A percentile compares a stretch with the other conserved stretches of the same genome.
These are phyloP conservation scores for Athelia psychrophila DNA, from an alignment of 1,284 basidiomycete genomes.

Conservation along the genomic window DNA sequence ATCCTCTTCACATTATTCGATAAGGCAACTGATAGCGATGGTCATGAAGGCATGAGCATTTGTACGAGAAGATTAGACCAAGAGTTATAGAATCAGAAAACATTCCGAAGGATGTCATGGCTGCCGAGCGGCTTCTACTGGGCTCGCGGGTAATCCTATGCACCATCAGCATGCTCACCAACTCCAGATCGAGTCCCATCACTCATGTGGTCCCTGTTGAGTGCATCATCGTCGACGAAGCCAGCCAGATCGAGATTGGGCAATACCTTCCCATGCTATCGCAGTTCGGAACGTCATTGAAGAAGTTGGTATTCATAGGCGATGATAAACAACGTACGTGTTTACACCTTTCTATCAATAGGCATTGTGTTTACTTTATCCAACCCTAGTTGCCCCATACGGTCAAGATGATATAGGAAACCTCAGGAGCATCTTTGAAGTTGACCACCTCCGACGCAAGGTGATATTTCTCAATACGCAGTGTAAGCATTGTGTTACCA, in stretches of 20 bases:
- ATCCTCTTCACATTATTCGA: slow-evolving; percentile 2
- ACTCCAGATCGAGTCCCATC: slow-evolving; percentile 7
- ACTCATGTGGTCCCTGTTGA: slow-evolving; percentile 24
- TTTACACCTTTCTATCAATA: slow-evolving; percentile 3
- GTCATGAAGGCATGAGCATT: slow-evolving; percentile 65
- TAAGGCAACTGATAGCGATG: slow-evolving; percentile 5
- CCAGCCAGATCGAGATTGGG: slow-evolving; percentile 44
- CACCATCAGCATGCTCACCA: slow-evolving; percentile 71
- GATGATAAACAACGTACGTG: slow-evolving; percentile 44
- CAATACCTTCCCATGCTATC: slow-evolving; percentile 34
- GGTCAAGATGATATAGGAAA: slow-evolving; percentile 50
- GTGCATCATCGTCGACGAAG: slow-evolving; percentile 44
- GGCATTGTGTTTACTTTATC: background rate
- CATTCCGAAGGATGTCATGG: slow-evolving; percentile 29
- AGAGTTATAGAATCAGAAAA: slow-evolving; percentile 50
- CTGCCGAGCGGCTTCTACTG: slow-evolving; percentile 23
- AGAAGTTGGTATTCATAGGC: slow-evolving; percentile 42
- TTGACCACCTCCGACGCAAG: slow-evolving; percentile 39
- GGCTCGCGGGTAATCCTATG: slow-evolving; percentile 60
- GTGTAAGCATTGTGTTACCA: slow-evolving; percentile 34
- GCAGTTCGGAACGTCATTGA: slow-evolving; percentile 21
- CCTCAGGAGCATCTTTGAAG: slow-evolving; percentile 59
- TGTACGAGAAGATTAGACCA: slow-evolving; percentile 44
- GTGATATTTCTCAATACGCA: slow-evolving; percentile 53
- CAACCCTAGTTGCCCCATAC: slow-evolving; percentile 52